phyloP scores from a whole-genome alignment of 371 early-diverging fungal genomes.

The Mucor plumbeus region DNA sequence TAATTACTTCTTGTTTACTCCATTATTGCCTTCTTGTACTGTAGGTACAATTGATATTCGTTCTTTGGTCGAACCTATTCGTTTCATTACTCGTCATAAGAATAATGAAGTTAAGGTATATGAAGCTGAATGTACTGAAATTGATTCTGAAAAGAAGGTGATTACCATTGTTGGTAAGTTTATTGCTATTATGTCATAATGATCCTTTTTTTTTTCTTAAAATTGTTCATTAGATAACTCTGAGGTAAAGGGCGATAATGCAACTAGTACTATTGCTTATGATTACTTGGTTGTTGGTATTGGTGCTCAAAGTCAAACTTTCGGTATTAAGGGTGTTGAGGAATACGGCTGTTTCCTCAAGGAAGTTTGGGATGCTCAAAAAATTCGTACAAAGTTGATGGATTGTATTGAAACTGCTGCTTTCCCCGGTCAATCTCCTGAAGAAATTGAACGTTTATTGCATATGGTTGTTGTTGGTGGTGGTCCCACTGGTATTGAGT shows the following conservation, averaged over 20 bases:
- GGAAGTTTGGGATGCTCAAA: slow-evolving; percentile 88
- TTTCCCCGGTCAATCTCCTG: slow-evolving; percentile 76
- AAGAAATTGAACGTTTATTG: slow-evolving; percentile 83
- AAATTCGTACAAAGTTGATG: slow-evolving; percentile 87
- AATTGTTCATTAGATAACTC: slow-evolving; percentile 63
- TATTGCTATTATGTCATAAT: neutral
- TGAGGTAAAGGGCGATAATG: slow-evolving; percentile 70
- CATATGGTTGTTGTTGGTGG: slow-evolving; percentile 97
- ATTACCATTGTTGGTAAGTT: slow-evolving; percentile 74
- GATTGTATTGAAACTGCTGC: slow-evolving; percentile 91
- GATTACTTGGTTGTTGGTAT: slow-evolving; percentile 90
- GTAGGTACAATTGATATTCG: slow-evolving; percentile 88
- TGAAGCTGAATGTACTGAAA: slow-evolving; percentile 87
- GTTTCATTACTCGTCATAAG: slow-evolving; percentile 90
- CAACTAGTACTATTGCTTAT: slow-evolving; percentile 71
- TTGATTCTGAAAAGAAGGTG: slow-evolving; percentile 78
- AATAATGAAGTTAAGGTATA: slow-evolving; percentile 79
- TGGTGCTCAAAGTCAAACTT: slow-evolving; percentile 92
- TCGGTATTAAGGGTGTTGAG: slow-evolving; percentile 86
- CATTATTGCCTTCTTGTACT: slow-evolving; percentile 85
- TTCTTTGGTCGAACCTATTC: slow-evolving; percentile 87
- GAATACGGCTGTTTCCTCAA: slow-evolving; percentile 91
- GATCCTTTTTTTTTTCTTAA: neutral
- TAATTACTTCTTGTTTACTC: slow-evolving; percentile 95
- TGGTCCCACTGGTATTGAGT: slow-evolving; percentile 96